Base-by-base conservation (phyloP, 148 eudicot species). In the Arbutus unedo region DNA sequence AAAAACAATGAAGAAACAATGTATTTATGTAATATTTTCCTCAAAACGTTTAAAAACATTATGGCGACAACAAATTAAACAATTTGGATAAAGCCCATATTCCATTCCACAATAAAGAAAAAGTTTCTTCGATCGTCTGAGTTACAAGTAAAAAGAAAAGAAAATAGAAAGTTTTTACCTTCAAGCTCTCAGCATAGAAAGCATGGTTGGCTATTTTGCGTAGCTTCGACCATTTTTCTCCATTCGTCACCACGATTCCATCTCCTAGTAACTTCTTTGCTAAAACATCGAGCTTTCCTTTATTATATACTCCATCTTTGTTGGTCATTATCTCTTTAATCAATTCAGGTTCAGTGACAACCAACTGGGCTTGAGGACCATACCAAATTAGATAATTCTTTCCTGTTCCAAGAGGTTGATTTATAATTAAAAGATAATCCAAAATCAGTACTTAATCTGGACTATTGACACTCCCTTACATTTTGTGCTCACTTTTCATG, bases 321-420 rank as follows among this genome's bases (percentile, higher is more conserved):
- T 74, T 59, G 14, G 13, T 66, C 38, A 68, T 19, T 59, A 84
- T 44, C 43, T 84, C 86, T 18, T 76, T 84, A 47, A 84, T 53
- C n/a, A 81, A 16, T 43, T 85, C 87, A 48, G 81, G 60, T 16
- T 85, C 84, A 13, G 81, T 81, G 4, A 85, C 62, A 54, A 81
- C 57, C 18, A 84, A 55, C 11, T 81, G 76, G 14, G 83, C 21
- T 54, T 31, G 23, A 44, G 77, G 45, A 21, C 86, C 83, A 23
- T 75, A 8, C 86, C 83, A 84, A 3, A n/a, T 53, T n/a, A 81
- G 49, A 76, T 67, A 81, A 45, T 51, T 81, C 15, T 66, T 81
- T 4, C 86, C 86, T 84, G 68, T 23, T 66, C 71, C 71, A 66
- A 10, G 8, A 8, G 16, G 71, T 66, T 23, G 5, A 66, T 23